Evolutionary conservation across 768 basidiomycete species (phyloP), one percentile per base, ranked within the genome.

Genomic region (Serendipita vermifera): DNA sequence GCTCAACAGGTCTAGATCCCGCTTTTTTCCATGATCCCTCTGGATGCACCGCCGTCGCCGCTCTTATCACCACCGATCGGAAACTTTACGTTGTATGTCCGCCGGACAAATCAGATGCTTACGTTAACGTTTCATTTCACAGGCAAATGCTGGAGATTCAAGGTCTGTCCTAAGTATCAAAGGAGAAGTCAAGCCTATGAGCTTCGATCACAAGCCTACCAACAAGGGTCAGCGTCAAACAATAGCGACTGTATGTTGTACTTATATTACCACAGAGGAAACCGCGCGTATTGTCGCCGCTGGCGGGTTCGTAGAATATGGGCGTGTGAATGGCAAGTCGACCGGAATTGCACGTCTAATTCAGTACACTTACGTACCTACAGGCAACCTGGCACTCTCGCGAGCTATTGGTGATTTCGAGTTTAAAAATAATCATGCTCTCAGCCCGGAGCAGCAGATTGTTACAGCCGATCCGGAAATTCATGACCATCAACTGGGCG

Each of bases 71-170:
- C 9, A 67, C 75, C 27, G 87, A 94, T 66, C 71, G 69, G 36
- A 82, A 84, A 68, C 81, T 94, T 61, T 83, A 81, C 66, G 85
- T 87, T 48, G 87, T 91, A 75, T 59, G 85, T 70, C 33, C 13
- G 11, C 9, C 27, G 24, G 48, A 22, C 29, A 33, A 41, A 13
- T 46, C 39, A 54, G 20, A 27, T 38, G 14, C 33, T 1, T n/a
- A 13, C 32, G 43, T 43, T 11, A 31, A 27, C 41, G 51, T 29
- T 57, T 33, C 55, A 57, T 27, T 35, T 41, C 56, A 4, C 64
- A 97, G 94, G 96, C 96, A 22, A 99, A 99, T 68, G 89, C 96
- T 22, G 96, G 96, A 38, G 96, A 99, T 71, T 98, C 96, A 11
- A 75, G 96, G 63, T 83, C 87, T 17, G 89, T 99, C 24, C 73